Base-by-base conservation (phyloP, 495 filamentous ascomycete genomes). In the Annulohypoxylon maeteangense region DNA sequence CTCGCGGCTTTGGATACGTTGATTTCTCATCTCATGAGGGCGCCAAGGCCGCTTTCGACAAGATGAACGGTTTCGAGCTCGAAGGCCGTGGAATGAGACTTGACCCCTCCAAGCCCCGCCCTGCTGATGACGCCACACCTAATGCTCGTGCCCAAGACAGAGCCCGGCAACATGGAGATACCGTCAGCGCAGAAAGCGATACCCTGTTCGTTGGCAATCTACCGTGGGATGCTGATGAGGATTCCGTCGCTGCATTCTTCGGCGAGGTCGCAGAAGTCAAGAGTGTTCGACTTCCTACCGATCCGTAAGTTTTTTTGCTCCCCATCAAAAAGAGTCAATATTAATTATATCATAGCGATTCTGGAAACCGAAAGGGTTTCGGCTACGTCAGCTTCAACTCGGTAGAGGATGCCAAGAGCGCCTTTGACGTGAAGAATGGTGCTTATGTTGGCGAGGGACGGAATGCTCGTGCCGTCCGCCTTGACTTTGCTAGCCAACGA, bases 171-270 rank as follows among this genome's bases (percentile, higher is more conserved):
- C 97, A 88, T 72, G 95, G 95, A 69, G 95, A 98, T 78, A 78
- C 80, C 53, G 81, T 90, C 72, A 90, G 88, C 80, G 89, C 93
- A 50, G 87, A 88, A 78, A 91, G 87, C 78, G 91, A 94, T 74
- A 99, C 95, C 61, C 87, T 99, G 45, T 99, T 96, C 80, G 88
- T 97, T 63, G 95, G 95, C 73, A 99, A 99, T 84, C 83, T 99
- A 50, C 86, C 91, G 40, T 99, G 97, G 82, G 89, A 92, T 59
- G 91, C 88, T 74, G 88, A 90, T 64, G 91, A 97, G 84, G 90
- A 93, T 50, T 81, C 85, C 62, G 82, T 99, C 61, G 84, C 84
- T 63, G 89, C 91, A 63, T 87, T 89, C 78, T 98, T 98, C 82
- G 87, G 88, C 68, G 84, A 87, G 65, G 86, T 90, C 75, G 89